These are phyloP conservation scores for Euryodendron excelsum DNA, from an alignment of 148 eudicot species.

Conservation along the genomic window DNA sequence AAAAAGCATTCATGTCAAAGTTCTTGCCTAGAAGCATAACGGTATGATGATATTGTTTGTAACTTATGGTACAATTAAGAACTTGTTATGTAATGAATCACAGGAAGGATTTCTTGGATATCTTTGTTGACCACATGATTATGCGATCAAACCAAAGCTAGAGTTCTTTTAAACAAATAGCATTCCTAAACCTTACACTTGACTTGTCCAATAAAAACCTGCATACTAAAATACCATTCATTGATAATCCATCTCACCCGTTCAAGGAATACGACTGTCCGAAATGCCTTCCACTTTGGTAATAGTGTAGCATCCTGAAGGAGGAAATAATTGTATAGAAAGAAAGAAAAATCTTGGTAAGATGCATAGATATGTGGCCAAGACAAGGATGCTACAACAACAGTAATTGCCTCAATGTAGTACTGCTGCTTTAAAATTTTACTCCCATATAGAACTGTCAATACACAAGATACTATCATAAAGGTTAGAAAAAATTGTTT, in stretches of 20 bases:
- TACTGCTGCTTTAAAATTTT: background rate
- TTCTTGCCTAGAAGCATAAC: background rate
- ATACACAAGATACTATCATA: background rate
- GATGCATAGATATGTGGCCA: background rate
- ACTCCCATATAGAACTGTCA: background rate
- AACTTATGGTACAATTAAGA: background rate
- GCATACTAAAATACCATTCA: background rate
- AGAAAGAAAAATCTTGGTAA: background rate
- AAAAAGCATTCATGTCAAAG: background rate
- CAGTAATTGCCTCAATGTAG: background rate
- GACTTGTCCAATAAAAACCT: background rate
- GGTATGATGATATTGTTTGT: background rate
- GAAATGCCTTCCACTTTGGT: slow-evolving; percentile 88
- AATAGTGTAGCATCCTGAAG: slow-evolving; percentile 59
- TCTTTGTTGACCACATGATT: background rate
- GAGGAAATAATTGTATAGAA: slow-evolving; percentile 3
- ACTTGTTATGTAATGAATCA: background rate
- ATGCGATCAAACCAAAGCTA: background rate
- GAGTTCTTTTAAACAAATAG: background rate
- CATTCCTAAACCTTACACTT: background rate
- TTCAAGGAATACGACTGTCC: slow-evolving; percentile 73
- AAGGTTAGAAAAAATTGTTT: background rate
- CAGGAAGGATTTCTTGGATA: background rate
- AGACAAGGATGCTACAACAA: background rate
- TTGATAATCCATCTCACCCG: slow-evolving; percentile 38